Evolutionary conservation across 805 yeast genomes (phyloP).

Genomic region (Saccharomycodes ludwigii): DNA sequence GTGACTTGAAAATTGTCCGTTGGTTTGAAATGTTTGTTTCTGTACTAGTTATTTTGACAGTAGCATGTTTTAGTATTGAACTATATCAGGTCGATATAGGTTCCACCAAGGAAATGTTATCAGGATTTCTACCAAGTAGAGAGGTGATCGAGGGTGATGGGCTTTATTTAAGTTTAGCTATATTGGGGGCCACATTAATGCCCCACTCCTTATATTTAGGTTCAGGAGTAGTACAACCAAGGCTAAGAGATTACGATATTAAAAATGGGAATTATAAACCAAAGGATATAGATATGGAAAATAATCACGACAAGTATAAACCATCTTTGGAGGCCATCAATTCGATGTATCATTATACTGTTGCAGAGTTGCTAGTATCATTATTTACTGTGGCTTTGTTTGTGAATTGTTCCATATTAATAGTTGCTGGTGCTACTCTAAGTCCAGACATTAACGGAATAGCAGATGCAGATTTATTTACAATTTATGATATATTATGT

Average conservation of each 20-base stretch:
- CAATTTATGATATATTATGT: constrained; percentile 60
- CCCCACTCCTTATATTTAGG: constrained; percentile 83
- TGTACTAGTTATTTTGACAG: constrained; percentile 57
- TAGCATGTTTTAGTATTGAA: constrained; percentile 62
- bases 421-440: constrained; percentile 87
- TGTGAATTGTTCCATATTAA: constrained; percentile 79
- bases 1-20: constrained; percentile 62
- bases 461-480: constrained; percentile 67
- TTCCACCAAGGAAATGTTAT: constrained; percentile 36
- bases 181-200: constrained; percentile 91
- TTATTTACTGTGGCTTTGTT: constrained; percentile 82
- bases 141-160: constrained; percentile 54
- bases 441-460: constrained; percentile 43
- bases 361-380: constrained; percentile 71
- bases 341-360: constrained; percentile 70
- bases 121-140: constrained; percentile 64
- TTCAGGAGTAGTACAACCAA: constrained; percentile 76
- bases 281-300: constrained; percentile 24
- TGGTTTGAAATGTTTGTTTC: constrained; percentile 70
- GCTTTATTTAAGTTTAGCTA: constrained; percentile 65
- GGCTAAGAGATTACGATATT: constrained; percentile 65
- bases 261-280: constrained; percentile 47
- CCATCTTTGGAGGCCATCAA: constrained; percentile 77
- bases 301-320: constrained; percentile 37
- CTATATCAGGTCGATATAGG: constrained; percentile 47